Conservation (phyloP, 768 basidiomycete genomes). For the Paxillus involutus region DNA sequence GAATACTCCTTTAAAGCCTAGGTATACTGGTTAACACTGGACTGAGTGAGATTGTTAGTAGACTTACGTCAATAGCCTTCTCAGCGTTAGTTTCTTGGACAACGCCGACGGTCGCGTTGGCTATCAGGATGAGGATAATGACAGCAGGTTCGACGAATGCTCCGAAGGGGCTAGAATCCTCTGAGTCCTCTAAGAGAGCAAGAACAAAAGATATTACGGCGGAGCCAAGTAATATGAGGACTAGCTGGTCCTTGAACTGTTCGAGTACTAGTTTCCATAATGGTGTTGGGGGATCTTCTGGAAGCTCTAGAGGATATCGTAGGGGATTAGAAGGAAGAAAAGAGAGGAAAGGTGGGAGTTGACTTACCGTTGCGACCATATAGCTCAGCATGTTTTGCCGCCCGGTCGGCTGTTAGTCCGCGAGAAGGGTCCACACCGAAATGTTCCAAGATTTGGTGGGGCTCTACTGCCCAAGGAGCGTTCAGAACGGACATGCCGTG, state of each 20-base stretch:
- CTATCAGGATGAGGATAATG: constrained; percentile 92
- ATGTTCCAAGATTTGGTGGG: constrained; percentile 68
- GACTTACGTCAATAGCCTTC: constrained; percentile 91
- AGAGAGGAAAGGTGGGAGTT: neutral
- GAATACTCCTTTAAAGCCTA: constrained; percentile 97
- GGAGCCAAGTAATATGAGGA: constrained; percentile 92
- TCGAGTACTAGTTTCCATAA: constrained; percentile 95
- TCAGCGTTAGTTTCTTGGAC: constrained; percentile 97
- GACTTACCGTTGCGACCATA: constrained; percentile 85
- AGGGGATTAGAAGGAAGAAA: neutral
- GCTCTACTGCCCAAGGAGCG: constrained; percentile 75
- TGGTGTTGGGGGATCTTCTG: constrained; percentile 89
- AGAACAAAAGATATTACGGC: constrained; percentile 92
- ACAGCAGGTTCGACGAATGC: constrained; percentile 96
- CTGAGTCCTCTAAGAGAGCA: constrained; percentile 80
- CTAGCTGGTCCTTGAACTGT: constrained; percentile 98
- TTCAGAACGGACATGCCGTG: constrained; percentile 48
- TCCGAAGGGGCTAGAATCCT: constrained; percentile 63
- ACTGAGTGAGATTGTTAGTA: neutral
- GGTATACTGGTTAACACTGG: neutral
- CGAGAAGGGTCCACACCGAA: constrained; percentile 61
- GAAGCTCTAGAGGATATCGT: constrained; percentile 62
- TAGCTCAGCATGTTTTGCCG: constrained; percentile 66
- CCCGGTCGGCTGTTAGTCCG: constrained; percentile 70
- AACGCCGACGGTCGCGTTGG: constrained; percentile 97